Conservation (phyloP, 805 yeast genomes). For the Lipomyces japonicus region DNA sequence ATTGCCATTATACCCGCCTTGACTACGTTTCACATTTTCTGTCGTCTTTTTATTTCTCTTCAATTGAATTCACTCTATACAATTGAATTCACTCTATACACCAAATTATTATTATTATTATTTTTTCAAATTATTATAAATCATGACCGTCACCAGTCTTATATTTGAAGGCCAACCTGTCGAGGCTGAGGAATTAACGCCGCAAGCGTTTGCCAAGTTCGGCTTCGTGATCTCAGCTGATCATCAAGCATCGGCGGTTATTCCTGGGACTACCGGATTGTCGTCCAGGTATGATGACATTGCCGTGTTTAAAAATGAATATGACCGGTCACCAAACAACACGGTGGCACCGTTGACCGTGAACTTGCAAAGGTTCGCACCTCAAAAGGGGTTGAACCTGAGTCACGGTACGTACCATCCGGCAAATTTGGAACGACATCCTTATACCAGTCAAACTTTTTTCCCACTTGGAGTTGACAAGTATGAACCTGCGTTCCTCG, state of each 20-base stretch:
- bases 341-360: constrained; percentile 58
- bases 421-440: constrained; percentile 83
- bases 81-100: no score
- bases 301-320: constrained; percentile 59
- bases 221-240: constrained; percentile 79
- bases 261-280: constrained; percentile 82
- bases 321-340: constrained; percentile 45
- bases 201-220: constrained; percentile 59
- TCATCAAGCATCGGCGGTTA: constrained; percentile 55
- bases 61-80: no score
- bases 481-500: constrained; percentile 58
- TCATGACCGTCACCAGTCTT: not conserved
- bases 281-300: constrained; percentile 71
- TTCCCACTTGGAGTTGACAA: constrained; percentile 75
- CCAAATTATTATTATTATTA: no score
- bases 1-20: no score
- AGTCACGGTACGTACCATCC: constrained; percentile 43
- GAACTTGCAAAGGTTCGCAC: constrained; percentile 79
- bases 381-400: constrained; percentile 52
- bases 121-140: no score
- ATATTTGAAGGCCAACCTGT: constrained; percentile 28
- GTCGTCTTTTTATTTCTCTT: no score
- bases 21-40: no score
- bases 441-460: constrained; percentile 83
- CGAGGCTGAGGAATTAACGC: constrained; percentile 58